phyloP scores from a whole-genome alignment of 2,329 filamentous ascomycete genomes.

The Monosporascus sp. region DNA sequence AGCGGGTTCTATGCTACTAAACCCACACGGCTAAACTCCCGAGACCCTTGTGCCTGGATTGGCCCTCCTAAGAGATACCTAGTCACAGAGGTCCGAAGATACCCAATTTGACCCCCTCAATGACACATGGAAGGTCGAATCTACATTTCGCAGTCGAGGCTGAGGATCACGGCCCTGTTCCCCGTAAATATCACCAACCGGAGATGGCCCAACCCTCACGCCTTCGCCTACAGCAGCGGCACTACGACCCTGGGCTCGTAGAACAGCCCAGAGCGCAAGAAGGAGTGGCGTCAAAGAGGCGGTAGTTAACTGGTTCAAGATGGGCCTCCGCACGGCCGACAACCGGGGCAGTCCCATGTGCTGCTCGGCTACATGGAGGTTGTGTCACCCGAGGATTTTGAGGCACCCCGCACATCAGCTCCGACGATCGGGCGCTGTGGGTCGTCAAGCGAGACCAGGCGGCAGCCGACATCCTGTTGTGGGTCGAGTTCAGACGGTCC shows the following conservation, averaged over 20 bases:
- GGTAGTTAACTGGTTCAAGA: conserved; percentile 89
- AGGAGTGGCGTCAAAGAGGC: conserved; percentile 43
- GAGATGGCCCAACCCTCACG: conserved; percentile 81
- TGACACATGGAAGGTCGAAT: not conserved
- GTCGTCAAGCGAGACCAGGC: conserved; percentile 61
- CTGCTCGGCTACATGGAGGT: conserved; percentile 31
- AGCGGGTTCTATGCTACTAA: no score
- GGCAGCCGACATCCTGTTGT: conserved; percentile 69
- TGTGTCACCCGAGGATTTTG: conserved; percentile 75
- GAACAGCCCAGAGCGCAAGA: conserved; percentile 49
- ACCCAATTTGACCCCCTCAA: not conserved
- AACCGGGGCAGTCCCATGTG: conserved; percentile 61
- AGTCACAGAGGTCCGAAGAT: no score
- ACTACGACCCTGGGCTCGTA: conserved; percentile 64
- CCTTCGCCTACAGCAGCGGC: conserved; percentile 65
- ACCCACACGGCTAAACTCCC: no score
- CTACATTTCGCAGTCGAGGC: conserved; percentile 36
- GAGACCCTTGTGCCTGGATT: no score
- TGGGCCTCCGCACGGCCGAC: conserved; percentile 67
- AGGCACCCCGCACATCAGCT: conserved; percentile 74
- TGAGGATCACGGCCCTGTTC: conserved; percentile 56
- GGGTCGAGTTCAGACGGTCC: conserved; percentile 67
- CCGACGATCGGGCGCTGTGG: conserved; percentile 67
- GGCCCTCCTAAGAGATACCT: no score
- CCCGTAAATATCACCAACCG: conserved; percentile 73